Percentiles rank a stretch among this genome's conserved stretches.
phyloP scores from a whole-genome alignment of 2,329 filamentous ascomycete species.

The Stenocarpella maydis region DNA sequence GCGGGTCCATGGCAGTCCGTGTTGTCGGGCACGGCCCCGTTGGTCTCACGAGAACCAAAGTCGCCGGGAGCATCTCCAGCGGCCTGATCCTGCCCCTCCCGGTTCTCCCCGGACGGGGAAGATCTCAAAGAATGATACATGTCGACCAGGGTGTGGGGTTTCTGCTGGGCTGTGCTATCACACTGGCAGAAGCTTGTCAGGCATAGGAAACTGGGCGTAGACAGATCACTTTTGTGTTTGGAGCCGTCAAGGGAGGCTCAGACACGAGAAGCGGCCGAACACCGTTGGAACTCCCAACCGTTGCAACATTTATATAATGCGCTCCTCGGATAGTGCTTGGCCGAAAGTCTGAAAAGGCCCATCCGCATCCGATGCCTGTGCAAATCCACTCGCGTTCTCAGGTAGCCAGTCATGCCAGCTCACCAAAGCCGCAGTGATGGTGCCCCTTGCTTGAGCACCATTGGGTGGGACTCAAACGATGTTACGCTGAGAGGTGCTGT shows the following conservation, averaged over 20 bases:
- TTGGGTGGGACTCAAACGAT: not conserved
- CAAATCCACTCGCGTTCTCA: not conserved
- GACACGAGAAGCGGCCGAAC: not conserved
- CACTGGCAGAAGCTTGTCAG: not conserved
- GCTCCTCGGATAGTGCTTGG: not conserved
- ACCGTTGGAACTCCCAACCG: not conserved
- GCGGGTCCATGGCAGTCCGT: not conserved
- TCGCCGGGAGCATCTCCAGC: not conserved
- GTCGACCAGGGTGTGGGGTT: not conserved
- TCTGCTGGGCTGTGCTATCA: not conserved
- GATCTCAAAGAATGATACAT: not conserved
- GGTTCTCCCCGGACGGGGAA: not conserved
- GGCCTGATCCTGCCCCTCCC: not conserved
- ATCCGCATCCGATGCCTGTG: constrained; percentile 7
- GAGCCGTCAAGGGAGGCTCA: not conserved
- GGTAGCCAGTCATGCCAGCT: constrained; percentile 12
- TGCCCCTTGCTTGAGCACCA: not conserved
- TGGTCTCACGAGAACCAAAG: not conserved
- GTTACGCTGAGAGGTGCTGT: not conserved
- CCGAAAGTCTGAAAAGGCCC: not conserved
- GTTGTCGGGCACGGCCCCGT: not conserved
- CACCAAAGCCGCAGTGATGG: constrained; percentile 14
- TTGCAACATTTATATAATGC: constrained; percentile 10
- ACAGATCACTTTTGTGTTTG: not conserved
- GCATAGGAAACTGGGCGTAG: not conserved